phyloP scores from a whole-genome alignment of 768 basidiomycete species.

The Naganishia vishniacii region DNA sequence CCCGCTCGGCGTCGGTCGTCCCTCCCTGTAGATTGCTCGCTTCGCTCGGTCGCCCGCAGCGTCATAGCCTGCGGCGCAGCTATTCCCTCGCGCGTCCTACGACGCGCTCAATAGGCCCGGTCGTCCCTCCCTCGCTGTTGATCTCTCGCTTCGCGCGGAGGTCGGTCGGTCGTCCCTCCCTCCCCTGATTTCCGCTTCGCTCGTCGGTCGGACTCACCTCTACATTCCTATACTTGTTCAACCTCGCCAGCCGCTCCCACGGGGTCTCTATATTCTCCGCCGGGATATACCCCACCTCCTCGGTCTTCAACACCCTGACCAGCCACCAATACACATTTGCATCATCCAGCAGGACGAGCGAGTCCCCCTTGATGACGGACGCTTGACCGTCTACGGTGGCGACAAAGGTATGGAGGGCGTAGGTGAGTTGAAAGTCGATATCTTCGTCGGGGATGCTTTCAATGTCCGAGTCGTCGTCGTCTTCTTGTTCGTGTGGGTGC shows the following conservation, averaged over 20 bases:
- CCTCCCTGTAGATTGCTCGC: too few relatives aligned
- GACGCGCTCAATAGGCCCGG: neutral
- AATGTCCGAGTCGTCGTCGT: conserved; percentile 44
- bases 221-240: conserved; percentile 96
- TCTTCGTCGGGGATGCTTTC: conserved; percentile 48
- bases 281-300: conserved; percentile 97
- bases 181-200: neutral
- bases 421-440: conserved; percentile 48
- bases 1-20: too few relatives aligned
- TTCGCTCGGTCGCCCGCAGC: neutral
- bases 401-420: conserved; percentile 73
- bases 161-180: neutral
- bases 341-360: conserved; percentile 92
- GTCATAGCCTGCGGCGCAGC: too few relatives aligned
- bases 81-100: neutral
- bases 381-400: conserved; percentile 98
- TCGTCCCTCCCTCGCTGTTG: neutral
- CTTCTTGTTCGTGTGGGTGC: too few relatives aligned
- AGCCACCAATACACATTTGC: conserved; percentile 99
- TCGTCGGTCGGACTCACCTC: conserved; percentile 53
- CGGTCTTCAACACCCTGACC: conserved; percentile 93
- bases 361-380: conserved; percentile 96
- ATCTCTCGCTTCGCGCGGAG: neutral
- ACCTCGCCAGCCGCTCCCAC: conserved; percentile 84
- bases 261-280: conserved; percentile 99